phyloP scores from a whole-genome alignment of 331 rosid genomes.

The Malus hybrid region DNA sequence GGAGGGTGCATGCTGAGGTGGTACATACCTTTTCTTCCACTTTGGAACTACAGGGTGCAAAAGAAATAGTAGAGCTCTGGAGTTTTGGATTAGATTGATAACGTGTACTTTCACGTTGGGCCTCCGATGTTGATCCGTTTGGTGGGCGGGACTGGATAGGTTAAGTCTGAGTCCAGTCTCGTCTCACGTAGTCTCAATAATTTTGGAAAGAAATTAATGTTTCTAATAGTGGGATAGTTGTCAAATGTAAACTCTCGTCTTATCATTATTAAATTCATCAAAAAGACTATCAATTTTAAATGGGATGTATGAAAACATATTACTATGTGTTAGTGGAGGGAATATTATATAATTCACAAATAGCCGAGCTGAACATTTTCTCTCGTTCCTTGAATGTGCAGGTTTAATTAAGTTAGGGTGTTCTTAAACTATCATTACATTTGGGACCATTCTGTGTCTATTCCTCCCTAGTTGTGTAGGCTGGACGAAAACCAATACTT shows the following conservation, averaged over 20 bases:
- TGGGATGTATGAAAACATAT: no score
- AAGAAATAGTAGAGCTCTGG: background rate
- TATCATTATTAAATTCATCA: no score
- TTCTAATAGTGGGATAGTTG: no score
- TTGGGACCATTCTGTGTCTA: background rate
- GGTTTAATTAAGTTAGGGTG: background rate
- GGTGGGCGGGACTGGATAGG: background rate
- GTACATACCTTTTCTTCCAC: slow-evolving; percentile 17
- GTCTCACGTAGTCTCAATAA: no score
- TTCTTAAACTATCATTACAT: background rate
- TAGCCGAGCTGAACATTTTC: background rate
- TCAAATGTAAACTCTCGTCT: no score
- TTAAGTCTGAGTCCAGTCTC: no score
- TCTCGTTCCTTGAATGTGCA: background rate
- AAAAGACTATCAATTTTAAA: no score
- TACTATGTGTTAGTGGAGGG: background rate
- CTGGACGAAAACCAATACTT: background rate
- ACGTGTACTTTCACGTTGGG: slow-evolving; percentile 10
- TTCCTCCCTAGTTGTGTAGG: background rate
- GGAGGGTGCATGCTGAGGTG: slow-evolving; percentile 5
- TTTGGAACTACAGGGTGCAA: background rate
- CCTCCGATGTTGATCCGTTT: background rate
- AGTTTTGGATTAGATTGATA: slow-evolving; percentile 26
- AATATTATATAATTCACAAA: background rate
- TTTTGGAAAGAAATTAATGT: no score